Evolutionary conservation across 495 filamentous ascomycete species (phyloP), one percentile per base, ranked within the genome.

Genomic region (Hyaloscypha bicolor): DNA sequence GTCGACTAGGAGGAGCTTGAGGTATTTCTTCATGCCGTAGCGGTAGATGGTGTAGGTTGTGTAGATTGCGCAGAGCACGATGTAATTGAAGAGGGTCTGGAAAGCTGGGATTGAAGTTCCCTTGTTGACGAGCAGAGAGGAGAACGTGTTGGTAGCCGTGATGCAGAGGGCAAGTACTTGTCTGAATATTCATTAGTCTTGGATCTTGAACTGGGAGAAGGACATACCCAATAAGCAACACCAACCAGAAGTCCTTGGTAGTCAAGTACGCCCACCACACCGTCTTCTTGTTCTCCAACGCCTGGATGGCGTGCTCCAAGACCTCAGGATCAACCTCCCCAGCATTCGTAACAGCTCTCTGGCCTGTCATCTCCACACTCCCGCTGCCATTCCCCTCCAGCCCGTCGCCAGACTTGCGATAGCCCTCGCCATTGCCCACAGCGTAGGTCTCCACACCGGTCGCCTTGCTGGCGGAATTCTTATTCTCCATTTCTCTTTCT

Each of bases 21-120:
- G 71, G 82, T 89, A 96, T 71, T 85, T 84, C 73, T 88, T 90
- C 72, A 86, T 80, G 32, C 95, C 95, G 75, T 94, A 93, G 55
- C 82, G 82, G 81, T 96, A 94, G 21, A 97, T 78, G 1, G 93
- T 94, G 75, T 89, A 90, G 12, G 88, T 85, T 21, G 93, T 89
- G 79, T 95, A 99, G 65, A 97, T 83, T 29, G 92, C 66, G 33
- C 89, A 90, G 42, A 99, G 82, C n/a, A 97, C 78, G 16, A 91
- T 84, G 76, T 99, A 99, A 77, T 92, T 96, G 82, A 97, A 93
- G 72, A 98, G 87, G 4, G 92, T 93, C 79, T 99, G 95, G 80
- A 97, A 97, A 48, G 95, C 93, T n/a, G 95, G 95, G 72, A 99
- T 96, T 32, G 86, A 92, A 65, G 92, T 95, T 31, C 86, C 83